Evolutionary conservation across 116 monocot genomes (phyloP), one percentile per base, ranked within the genome.

Genomic region (Phalaenopsis hybrid): DNA sequence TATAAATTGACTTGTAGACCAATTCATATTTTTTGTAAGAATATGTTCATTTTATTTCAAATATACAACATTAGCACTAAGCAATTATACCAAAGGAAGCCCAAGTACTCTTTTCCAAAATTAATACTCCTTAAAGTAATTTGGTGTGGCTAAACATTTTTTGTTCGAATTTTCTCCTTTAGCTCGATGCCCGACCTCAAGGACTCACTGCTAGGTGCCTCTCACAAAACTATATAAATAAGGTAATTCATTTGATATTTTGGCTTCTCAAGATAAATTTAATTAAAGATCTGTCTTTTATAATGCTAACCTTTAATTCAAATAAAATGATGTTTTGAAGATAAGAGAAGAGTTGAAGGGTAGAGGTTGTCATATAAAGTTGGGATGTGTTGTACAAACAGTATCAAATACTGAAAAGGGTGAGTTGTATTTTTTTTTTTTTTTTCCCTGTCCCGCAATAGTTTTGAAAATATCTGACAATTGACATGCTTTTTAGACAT

Each of bases 151-250:
- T 41, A 41, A 41, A 41, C 41, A 3, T 41, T 41, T 41, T 41
- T 41, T 41, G 41, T 48, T 48, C 8, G 48, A 48, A 48, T 69
- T 69, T 69, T 31, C 33, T 11, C 12, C 33, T 90, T 78, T 85
- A 97, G 97, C 87, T 90, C 21, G 90, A 91, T 83, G 90, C 92
- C 45, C 90, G 90, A 8, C 94, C 92, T 15, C 94, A 92, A 79
- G 90, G 91, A 90, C 89, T 93, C n/a, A 94, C 93, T 10, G 88
- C 94, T 33, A 97, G 84, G 52, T 52, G 82, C 31, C 86, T 92
- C 55, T 97, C 92, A 20, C 88, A 89, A 44, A 49, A 49, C 46
- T 93, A 91, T 76, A 85, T 94, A 6, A 83, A 84, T 34, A 94
- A 94, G 94, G 97, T 97, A 44, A 4, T 2, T 28, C 5, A 8